These are phyloP conservation scores for Scheffersomyces parashehatae DNA, from an alignment of 1,139 yeast species.

Conservation along the genomic window DNA sequence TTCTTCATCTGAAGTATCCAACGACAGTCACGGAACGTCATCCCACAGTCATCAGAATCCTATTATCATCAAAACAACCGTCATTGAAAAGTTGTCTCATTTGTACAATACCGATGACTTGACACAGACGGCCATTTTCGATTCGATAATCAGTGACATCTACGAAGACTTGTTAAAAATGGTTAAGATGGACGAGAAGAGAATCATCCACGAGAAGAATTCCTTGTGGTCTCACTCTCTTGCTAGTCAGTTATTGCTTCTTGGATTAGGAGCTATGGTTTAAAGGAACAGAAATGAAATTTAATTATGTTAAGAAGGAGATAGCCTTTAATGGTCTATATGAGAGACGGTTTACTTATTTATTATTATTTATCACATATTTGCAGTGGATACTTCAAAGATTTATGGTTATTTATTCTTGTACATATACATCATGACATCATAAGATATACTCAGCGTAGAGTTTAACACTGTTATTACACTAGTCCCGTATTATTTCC, in stretches of 20 bases:
- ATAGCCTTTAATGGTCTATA: background rate
- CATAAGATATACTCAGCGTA: background rate
- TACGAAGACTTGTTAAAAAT: constrained; percentile 57
- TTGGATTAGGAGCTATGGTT: constrained; percentile 63
- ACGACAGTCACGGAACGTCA: background rate
- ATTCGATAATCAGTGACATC: constrained; percentile 56
- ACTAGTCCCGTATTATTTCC: constrained; percentile 3
- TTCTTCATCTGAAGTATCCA: background rate
- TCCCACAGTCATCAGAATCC: constrained; percentile 19
- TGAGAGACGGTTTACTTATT: background rate
- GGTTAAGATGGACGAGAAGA: constrained; percentile 52
- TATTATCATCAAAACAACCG: constrained; percentile 52
- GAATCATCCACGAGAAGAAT: constrained; percentile 46
- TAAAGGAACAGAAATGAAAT: constrained; percentile 13
- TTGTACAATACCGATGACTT: constrained; percentile 49
- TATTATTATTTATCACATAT: constrained; percentile 3
- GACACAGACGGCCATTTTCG: constrained; percentile 52
- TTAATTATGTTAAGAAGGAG: background rate
- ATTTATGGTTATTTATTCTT: constrained; percentile 2
- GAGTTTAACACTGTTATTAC: background rate
- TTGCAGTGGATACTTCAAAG: constrained; percentile 1
- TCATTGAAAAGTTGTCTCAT: constrained; percentile 59
- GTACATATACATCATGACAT: constrained; percentile 1
- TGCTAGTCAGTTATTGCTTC: constrained; percentile 57
- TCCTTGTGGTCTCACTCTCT: constrained; percentile 60